phyloP scores from a whole-genome alignment of 495 filamentous ascomycete genomes.

The Talaromyces borbonicus region DNA sequence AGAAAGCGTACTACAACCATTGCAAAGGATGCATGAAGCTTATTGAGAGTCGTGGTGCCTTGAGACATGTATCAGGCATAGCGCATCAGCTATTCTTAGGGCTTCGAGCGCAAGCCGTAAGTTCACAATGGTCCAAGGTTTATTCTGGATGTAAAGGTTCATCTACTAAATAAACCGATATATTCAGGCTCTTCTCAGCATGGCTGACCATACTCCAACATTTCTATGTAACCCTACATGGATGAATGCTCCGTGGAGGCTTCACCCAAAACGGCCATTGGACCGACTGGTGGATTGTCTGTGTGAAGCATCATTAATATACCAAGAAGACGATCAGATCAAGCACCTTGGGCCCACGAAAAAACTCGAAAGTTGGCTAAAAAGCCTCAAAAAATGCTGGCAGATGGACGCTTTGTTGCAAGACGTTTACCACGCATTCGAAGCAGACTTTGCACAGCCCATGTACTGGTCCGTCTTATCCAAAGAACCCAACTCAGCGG shows the following conservation, averaged over 20 bases:
- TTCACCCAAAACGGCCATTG: conserved; percentile 12
- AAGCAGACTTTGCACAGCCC: conserved; percentile 8
- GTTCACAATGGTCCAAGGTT: too few relatives aligned
- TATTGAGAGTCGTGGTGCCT: conserved; percentile 21
- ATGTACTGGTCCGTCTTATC: conserved; percentile 23
- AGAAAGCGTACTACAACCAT: conserved; percentile 21
- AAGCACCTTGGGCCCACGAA: conserved; percentile 3
- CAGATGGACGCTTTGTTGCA: conserved; percentile 17
- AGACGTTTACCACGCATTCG: conserved; percentile 16
- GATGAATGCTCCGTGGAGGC: conserved; percentile 20
- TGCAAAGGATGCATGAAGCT: conserved; percentile 21
- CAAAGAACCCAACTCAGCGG: conserved; percentile 6
- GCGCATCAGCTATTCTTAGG: conserved; percentile 23
- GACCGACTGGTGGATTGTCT: conserved; percentile 21
- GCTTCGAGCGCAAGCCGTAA: conserved; percentile 18
- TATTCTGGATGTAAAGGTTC: too few relatives aligned
- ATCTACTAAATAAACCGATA: neutral
- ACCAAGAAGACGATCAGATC: conserved; percentile 12
- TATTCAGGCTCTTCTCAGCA: conserved; percentile 11
- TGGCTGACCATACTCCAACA: conserved; percentile 12
- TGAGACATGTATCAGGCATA: conserved; percentile 18
- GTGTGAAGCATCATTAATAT: conserved; percentile 14
- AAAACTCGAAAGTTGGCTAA: conserved; percentile 6
- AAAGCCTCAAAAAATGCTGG: conserved; percentile 15
- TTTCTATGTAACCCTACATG: conserved; percentile 19